Conservation (phyloP, 257 asterid species). For the Lantana camara region DNA sequence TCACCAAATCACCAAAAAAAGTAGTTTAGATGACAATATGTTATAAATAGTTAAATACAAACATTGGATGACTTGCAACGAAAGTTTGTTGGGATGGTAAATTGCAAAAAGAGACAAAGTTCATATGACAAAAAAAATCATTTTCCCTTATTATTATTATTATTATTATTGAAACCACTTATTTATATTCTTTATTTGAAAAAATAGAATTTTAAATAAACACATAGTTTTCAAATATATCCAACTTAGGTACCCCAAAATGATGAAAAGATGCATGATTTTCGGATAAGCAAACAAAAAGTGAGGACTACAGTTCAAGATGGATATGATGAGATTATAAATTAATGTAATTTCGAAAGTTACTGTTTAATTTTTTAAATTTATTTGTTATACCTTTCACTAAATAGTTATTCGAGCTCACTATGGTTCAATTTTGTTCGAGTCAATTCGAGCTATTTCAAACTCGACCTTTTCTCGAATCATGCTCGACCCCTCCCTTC, state of each 20-base stretch:
- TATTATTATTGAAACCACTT: too few species aligned
- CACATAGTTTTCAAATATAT: background rate
- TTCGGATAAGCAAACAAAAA: slow-evolving; percentile 16
- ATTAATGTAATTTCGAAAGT: background rate
- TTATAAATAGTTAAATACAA: too few species aligned
- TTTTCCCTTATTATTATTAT: background rate
- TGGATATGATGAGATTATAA: slow-evolving; percentile 10
- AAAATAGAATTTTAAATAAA: background rate
- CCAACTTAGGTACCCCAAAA: slow-evolving; percentile 22
- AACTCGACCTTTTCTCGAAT: too few species aligned
- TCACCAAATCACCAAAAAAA: too few species aligned
- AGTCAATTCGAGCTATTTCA: too few species aligned
- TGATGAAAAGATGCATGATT: slow-evolving; percentile 18
- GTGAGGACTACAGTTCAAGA: background rate
- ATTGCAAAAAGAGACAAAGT: background rate
- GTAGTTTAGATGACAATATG: too few species aligned
- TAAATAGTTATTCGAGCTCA: background rate
- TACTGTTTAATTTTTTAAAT: background rate
- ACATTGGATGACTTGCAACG: too few species aligned
- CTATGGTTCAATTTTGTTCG: too few species aligned
- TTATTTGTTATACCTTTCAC: background rate
- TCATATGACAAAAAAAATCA: background rate
- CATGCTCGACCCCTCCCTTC: too few species aligned
- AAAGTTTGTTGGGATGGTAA: too few species aligned
- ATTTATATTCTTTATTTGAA: background rate